A percentile compares a stretch with the other conserved stretches of the same genome.
Evolutionary conservation across 1,284 basidiomycete genomes (phyloP).

Genomic region (Meira miltonrushii): DNA sequence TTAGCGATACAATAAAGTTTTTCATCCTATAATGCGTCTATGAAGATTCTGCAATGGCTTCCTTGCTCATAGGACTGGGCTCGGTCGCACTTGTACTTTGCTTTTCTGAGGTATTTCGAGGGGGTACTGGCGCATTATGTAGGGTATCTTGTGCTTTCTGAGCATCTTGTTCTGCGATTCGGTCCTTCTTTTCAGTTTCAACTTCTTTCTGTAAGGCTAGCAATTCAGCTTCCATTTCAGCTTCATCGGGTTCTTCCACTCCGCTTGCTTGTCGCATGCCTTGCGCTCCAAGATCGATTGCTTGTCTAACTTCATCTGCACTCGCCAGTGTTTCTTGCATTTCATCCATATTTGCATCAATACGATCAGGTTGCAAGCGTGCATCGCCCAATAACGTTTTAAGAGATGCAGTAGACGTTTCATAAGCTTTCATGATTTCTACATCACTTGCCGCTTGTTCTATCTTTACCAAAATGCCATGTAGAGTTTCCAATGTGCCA

Average conservation of each 20-base stretch:
- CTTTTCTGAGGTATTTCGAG: neutral
- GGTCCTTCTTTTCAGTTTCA: constrained; percentile 16
- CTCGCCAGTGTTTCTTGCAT: constrained; percentile 75
- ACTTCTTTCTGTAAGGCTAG: constrained; percentile 22
- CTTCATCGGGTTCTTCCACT: constrained; percentile 35
- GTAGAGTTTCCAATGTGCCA: constrained; percentile 67
- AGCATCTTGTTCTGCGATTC: constrained; percentile 20
- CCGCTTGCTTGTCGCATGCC: constrained; percentile 60
- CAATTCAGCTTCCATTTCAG: constrained; percentile 47
- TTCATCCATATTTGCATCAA: constrained; percentile 80
- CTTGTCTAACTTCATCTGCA: constrained; percentile 74
- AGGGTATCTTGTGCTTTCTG: constrained; percentile 5
- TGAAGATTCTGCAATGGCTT: too few relatives aligned
- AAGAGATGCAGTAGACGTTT: constrained; percentile 72
- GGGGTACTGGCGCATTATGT: neutral
- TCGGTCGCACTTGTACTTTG: neutral
- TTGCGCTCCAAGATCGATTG: constrained; percentile 65
- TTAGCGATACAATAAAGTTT: too few relatives aligned
- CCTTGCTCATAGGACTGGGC: too few relatives aligned
- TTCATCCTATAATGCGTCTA: too few relatives aligned
- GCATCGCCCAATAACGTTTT: constrained; percentile 71
- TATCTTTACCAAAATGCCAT: constrained; percentile 70
- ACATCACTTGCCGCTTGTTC: constrained; percentile 82
- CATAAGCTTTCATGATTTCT: constrained; percentile 81
- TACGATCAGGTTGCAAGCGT: constrained; percentile 67